Evolutionary conservation across 2,329 filamentous ascomycete genomes (phyloP).

Genomic region (Neonectria punicea): DNA sequence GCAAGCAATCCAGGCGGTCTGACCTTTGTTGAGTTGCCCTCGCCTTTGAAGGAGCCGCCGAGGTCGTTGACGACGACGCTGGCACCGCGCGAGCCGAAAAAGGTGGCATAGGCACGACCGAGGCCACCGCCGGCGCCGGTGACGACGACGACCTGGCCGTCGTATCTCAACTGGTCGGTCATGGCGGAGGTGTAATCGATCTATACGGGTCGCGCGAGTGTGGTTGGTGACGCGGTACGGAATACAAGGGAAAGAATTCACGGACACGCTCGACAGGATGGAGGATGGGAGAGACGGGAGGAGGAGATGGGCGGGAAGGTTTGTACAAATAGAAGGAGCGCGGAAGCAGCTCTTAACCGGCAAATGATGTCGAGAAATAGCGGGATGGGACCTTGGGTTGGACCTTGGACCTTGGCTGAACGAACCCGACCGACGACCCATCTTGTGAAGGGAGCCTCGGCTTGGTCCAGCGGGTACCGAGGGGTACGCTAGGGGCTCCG

Average conservation of each 20-base stretch:
- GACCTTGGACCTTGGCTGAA: constrained; percentile 11
- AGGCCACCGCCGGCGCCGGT: constrained; percentile 84
- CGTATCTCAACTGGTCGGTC: constrained; percentile 78
- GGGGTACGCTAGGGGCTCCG: constrained; percentile 40
- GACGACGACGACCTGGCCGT: constrained; percentile 85
- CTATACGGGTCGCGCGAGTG: constrained; percentile 7
- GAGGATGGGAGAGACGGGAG: not conserved
- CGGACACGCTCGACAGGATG: constrained; percentile 12
- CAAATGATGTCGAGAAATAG: constrained; percentile 23
- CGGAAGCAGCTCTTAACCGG: constrained; percentile 42
- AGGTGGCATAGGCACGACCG: constrained; percentile 84
- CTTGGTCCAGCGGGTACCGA: constrained; percentile 44
- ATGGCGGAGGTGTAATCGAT: constrained; percentile 55
- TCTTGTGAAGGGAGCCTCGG: constrained; percentile 45
- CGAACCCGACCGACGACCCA: constrained; percentile 14
- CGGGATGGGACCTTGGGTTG: constrained; percentile 15
- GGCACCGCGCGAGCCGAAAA: constrained; percentile 91
- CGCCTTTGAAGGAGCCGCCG: constrained; percentile 91
- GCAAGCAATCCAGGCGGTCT: constrained; percentile 31
- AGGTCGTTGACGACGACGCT: constrained; percentile 98
- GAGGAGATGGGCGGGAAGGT: constrained; percentile 15
- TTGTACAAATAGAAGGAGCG: constrained; percentile 19
- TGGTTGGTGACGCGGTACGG: not conserved
- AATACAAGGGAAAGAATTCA: constrained; percentile 11
- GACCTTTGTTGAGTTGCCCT: constrained; percentile 88